Conservation (phyloP, 192 early-diverging fungal genomes). For the Gonapodya sp. region DNA sequence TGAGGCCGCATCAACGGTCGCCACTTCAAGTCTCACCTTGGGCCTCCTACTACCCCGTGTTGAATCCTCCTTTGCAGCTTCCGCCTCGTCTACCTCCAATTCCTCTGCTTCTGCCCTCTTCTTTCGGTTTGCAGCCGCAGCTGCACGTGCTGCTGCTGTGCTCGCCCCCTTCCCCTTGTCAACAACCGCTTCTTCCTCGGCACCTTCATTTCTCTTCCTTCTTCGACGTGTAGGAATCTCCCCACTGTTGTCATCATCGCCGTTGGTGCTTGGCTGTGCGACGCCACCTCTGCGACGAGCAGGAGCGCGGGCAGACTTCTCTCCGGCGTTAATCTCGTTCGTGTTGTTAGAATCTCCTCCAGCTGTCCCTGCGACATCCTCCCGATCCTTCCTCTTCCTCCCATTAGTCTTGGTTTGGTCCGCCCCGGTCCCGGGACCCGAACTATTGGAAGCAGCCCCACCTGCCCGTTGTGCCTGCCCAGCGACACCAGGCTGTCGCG, state of each 20-base stretch:
- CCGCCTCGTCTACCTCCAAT: not conserved
- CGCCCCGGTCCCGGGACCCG: not conserved
- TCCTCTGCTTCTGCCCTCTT: not conserved
- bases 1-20: not conserved
- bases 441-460: too few relatives aligned
- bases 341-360: too few relatives aligned
- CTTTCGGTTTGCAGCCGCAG: not conserved
- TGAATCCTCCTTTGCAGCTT: not conserved
- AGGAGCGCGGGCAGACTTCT: too few relatives aligned
- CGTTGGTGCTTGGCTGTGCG: too few relatives aligned
- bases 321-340: too few relatives aligned
- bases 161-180: not conserved
- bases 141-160: too few relatives aligned
- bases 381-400: not conserved
- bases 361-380: not conserved
- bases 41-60: not conserved
- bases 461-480: too few relatives aligned
- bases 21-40: not conserved
- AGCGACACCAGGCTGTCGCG: not conserved
- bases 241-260: too few relatives aligned
- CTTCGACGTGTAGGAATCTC: too few relatives aligned
- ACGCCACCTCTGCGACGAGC: too few relatives aligned
- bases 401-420: not conserved
- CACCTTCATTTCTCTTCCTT: too few relatives aligned
- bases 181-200: not conserved